Evolutionary conservation across 495 filamentous ascomycete species (phyloP), one percentile per base, ranked within the genome.

Genomic region (Talaromyces liani): DNA sequence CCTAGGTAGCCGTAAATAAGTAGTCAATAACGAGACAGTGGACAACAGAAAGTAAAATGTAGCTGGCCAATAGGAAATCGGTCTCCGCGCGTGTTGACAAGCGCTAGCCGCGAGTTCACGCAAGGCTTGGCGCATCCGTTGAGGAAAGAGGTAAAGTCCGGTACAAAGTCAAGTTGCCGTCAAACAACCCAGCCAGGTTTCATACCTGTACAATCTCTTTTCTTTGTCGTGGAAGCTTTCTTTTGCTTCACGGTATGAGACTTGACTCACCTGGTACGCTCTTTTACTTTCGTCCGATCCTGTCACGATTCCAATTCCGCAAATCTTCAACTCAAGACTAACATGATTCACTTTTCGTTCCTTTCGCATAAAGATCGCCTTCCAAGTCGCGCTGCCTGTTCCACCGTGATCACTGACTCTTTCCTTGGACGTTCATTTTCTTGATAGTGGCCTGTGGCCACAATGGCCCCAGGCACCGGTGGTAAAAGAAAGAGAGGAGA

Each of bases 401-500:
- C n/a, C 53, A n/a, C 41, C 4, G 25, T 51, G 25, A 25, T 22
- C 39, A 22, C 18, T 14, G 36, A 41, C 2, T 45, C 24, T 60
- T 16, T 25, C 33, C 33, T 24, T 18, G 34, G 45, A 20, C 45
- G 10, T 14, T 18, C n/a, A 49, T 49, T 49, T 9, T 49, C 18
- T 20, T 4, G 18, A 27, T 47, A 62, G 25, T 54, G 60, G 45
- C 45, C 60, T 29, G 24, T 24, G 45, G 41, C 68, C 70, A 71
- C 66, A 67, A 84, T 84, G 81, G 77, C 80, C 70, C 80, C 80
- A 62, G 80, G 77, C 67, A 72, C 79, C 65, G 77, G 76, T 68
- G 78, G 78, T 59, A 87, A 87, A 74, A 76, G 85, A 63, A 87
- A 87, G 74, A 75, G 85, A 68, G 75, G 74, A 39, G 84, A 86